Evolutionary conservation across 2,329 filamentous ascomycete species (phyloP), one percentile per base, ranked within the genome.

Genomic region (Aspergillus ruber): DNA sequence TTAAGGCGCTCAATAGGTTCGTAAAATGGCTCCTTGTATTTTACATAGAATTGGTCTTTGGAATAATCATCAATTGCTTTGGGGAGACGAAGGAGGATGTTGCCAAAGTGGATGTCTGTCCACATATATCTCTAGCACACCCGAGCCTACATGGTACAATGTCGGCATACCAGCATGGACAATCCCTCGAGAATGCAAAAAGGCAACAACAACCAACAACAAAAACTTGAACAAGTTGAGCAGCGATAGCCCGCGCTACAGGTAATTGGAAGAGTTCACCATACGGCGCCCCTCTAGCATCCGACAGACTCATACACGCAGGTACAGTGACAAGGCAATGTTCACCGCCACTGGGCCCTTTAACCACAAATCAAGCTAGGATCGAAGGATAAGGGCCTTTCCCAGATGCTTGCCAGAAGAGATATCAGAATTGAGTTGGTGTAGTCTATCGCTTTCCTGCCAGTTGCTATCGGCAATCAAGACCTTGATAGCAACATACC

Each of bases 271-370:
- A 51, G n/a, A 53, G 48, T 4, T 43, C 6, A n/a, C 8, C 46
- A 49, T 49, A 55, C 12, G 56, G 44, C 7, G 49, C 54, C 15
- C 58, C 55, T 43, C 58, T 58, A 1, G 49, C 51, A 42, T 57
- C 51, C 38, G 48, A 42, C 4, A 59, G 51, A 43, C 20, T 61
- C 27, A 54, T 50, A 46, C 49, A 56, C 13, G 41, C 57, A 44
- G 53, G 52, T 27, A 46, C 50, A 8, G 42, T 55, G 25, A 61
- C 50, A 20, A 54, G 48, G 47, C 56, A 59, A 47, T 60, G 51
- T n/a, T 13, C 50, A 3, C n/a, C n/a, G n/a, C 53, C 52, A 55
- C 59, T 60, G 17, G 51, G 53, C 10, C 55, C 50, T 35, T 45
- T 33, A n/a, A 59, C 27, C 1, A 32, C 38, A 35, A 59, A 59